Percentiles rank a stretch among this genome's conserved stretches.
Conservation (phyloP, 345 rosid genomes). For the Corymbia maculata region DNA sequence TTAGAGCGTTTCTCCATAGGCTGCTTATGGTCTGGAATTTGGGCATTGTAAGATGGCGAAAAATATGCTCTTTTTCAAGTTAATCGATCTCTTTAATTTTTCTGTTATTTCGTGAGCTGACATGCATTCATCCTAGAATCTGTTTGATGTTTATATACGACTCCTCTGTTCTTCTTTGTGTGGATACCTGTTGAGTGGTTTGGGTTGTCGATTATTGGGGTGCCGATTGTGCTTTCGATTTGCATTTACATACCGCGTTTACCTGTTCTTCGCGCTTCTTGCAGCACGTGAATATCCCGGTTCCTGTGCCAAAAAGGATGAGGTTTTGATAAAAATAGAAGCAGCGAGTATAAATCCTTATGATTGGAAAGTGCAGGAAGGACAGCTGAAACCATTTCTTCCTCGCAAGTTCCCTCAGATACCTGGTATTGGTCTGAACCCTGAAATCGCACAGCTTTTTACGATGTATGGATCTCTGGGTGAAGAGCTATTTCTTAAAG, state of each 20-base stretch:
- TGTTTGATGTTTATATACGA: not conserved
- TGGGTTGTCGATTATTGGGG: not conserved
- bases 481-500: not conserved
- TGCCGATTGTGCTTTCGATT: not conserved
- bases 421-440: constrained; percentile 31
- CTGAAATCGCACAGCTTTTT: not conserved
- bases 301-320: constrained; percentile 38
- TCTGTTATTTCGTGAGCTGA: not conserved
- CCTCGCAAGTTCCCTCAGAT: constrained; percentile 71
- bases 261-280: not conserved
- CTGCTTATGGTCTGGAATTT: not conserved
- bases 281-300: constrained; percentile 59
- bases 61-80: not conserved
- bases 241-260: not conserved
- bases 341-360: constrained; percentile 53
- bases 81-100: not conserved
- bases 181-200: not conserved
- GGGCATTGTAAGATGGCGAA: not conserved
- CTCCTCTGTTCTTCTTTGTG: not conserved
- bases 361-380: constrained; percentile 71
- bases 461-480: not conserved
- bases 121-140: not conserved
- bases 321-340: constrained; percentile 52
- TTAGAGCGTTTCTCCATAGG: not conserved
- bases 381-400: constrained; percentile 36